These are phyloP conservation scores for Anaeramoeba flamelloides DNA, from an alignment of 78 protist genomes.

Conservation along the genomic window DNA sequence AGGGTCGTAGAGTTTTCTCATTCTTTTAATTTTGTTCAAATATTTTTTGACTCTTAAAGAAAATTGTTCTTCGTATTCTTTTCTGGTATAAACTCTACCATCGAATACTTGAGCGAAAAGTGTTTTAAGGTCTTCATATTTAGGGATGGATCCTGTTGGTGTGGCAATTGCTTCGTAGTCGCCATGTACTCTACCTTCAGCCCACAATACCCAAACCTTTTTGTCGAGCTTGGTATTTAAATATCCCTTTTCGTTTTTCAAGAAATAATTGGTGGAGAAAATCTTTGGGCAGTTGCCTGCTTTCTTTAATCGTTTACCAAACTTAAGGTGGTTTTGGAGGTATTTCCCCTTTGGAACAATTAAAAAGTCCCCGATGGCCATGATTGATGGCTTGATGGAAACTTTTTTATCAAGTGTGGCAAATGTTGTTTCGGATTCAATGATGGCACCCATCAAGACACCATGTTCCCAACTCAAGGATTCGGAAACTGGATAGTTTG, in stretches of 20 bases:
- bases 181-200: background rate
- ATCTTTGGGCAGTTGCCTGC: slow-evolving; percentile 2
- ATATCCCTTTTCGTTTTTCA: background rate
- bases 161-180: background rate
- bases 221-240: background rate
- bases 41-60: background rate
- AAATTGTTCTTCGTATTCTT: background rate
- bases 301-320: slow-evolving; percentile 34
- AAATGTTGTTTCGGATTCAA: slow-evolving; percentile 63
- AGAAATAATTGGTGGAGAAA: background rate
- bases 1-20: background rate
- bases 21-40: background rate
- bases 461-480: slow-evolving; percentile 73
- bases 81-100: background rate
- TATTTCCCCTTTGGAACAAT: slow-evolving; percentile 75
- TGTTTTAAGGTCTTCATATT: background rate
- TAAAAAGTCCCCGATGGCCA: slow-evolving; percentile 70
- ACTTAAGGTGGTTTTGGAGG: background rate
- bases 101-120: slow-evolving; percentile 31
- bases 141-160: background rate
- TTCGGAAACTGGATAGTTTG: slow-evolving; percentile 52
- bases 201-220: background rate
- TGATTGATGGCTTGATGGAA: slow-evolving; percentile 16
- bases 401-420: slow-evolving; percentile 44
- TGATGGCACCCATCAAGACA: slow-evolving; percentile 54